These are phyloP conservation scores for Paracoccidioides lutzii DNA, from an alignment of 2,329 filamentous ascomycete species.

Conservation along the genomic window DNA sequence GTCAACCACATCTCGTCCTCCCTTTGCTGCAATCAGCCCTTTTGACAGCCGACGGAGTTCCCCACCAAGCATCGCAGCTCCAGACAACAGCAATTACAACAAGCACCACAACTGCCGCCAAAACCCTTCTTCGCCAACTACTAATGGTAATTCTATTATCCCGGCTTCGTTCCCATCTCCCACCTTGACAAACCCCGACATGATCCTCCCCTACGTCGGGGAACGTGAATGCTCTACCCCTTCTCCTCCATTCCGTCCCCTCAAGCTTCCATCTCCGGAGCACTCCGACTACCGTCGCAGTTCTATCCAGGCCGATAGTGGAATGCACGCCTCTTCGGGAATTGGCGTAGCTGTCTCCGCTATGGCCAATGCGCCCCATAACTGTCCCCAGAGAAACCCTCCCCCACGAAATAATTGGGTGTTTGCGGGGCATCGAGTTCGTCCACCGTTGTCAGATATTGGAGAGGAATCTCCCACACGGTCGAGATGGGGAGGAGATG, in stretches of 20 bases:
- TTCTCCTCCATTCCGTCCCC: conserved; percentile 41
- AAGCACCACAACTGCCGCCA: background rate
- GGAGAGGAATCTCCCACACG: conserved; percentile 23
- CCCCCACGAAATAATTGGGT: conserved; percentile 22
- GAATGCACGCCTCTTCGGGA: background rate
- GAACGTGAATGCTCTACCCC: conserved; percentile 34
- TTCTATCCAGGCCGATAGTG: conserved; percentile 4
- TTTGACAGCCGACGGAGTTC: conserved; percentile 2
- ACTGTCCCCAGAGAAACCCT: conserved; percentile 12
- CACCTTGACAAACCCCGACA: conserved; percentile 82
- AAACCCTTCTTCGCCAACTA: background rate
- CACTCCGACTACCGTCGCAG: conserved; percentile 22
- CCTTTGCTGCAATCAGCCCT: background rate
- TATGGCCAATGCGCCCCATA: conserved; percentile 12
- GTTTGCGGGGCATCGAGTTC: conserved; percentile 26
- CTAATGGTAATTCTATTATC: background rate
- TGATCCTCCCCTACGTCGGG: conserved; percentile 72
- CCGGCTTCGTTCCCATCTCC: conserved; percentile 46
- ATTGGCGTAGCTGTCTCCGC: conserved; percentile 6
- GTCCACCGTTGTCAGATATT: conserved; percentile 34
- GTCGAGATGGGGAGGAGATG: conserved; percentile 1
- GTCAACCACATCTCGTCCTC: background rate
- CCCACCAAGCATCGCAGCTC: background rate
- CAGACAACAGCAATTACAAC: background rate
- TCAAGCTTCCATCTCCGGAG: conserved; percentile 30